Evolutionary conservation across 805 yeast species (phyloP).

Genomic region (Brettanomyces sp.): DNA sequence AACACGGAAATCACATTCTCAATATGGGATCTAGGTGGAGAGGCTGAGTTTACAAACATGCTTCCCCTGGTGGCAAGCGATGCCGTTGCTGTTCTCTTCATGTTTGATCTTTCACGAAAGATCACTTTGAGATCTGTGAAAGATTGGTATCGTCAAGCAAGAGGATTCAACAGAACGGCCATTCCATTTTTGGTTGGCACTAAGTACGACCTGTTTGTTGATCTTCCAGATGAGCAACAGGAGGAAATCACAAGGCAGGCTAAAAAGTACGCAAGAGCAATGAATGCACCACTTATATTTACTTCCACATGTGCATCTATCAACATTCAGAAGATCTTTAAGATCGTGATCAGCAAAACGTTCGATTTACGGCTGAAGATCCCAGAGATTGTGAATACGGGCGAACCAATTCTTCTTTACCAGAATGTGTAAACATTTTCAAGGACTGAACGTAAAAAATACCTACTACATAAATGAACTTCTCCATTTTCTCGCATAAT

Average conservation of each 20-base stretch:
- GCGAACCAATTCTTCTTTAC: constrained; percentile 87
- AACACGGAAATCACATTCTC: constrained; percentile 84
- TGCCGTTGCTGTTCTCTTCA: constrained; percentile 82
- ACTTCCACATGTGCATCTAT: constrained; percentile 89
- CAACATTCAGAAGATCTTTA: constrained; percentile 88
- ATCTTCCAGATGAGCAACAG: constrained; percentile 71
- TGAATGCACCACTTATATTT: constrained; percentile 78
- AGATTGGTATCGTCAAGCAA: constrained; percentile 90
- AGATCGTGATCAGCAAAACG: constrained; percentile 80
- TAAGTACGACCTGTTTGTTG: constrained; percentile 80
- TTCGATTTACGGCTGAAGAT: constrained; percentile 76
- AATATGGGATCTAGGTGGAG: constrained; percentile 96
- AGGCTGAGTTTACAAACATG: constrained; percentile 91
- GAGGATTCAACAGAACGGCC: constrained; percentile 84
- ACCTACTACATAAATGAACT: background rate
- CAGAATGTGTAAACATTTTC: constrained; percentile 17
- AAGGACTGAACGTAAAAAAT: background rate
- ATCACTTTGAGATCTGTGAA: constrained; percentile 79
- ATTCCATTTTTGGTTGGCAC: constrained; percentile 90
- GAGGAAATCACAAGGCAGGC: constrained; percentile 76
- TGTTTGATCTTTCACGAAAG: constrained; percentile 84
- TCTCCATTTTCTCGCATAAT: background rate
- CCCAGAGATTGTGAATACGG: constrained; percentile 74
- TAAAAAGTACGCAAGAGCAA: constrained; percentile 75
- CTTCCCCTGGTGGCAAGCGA: constrained; percentile 85